A percentile compares a stretch with the other conserved stretches of the same genome.
Conservation (phyloP, 2,329 filamentous ascomycete species). For the Ustulina deusta region DNA sequence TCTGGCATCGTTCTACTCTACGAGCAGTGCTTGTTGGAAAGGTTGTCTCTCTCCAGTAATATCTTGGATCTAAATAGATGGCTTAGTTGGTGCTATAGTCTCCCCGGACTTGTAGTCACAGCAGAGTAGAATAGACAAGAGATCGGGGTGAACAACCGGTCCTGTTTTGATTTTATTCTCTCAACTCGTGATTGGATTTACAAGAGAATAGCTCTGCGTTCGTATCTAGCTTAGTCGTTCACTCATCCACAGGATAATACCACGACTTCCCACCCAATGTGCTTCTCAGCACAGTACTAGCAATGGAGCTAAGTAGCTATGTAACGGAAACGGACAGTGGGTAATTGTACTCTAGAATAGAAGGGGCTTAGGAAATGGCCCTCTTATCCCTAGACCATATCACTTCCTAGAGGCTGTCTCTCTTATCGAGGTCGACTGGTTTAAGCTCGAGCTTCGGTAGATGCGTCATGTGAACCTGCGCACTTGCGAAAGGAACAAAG, state of each 20-base stretch:
- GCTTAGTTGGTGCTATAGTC: too few species aligned
- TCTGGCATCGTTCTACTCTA: too few species aligned
- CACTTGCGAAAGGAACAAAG: conserved; percentile 51
- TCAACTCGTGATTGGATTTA: background rate
- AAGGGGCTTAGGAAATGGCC: background rate
- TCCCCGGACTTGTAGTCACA: background rate
- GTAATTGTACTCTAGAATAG: background rate
- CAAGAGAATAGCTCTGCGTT: background rate
- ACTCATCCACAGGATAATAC: background rate
- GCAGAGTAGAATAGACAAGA: too few species aligned
- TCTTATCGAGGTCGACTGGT: conserved; percentile 39
- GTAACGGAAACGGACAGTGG: background rate
- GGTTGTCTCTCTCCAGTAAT: too few species aligned
- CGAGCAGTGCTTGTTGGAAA: too few species aligned
- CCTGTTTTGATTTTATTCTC: background rate
- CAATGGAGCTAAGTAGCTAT: background rate
- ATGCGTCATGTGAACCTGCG: conserved; percentile 52
- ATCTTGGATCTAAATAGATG: too few species aligned
- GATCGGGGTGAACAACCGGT: background rate
- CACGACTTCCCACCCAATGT: too few species aligned
- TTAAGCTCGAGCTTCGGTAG: conserved; percentile 48
- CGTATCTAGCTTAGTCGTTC: background rate
- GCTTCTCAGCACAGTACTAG: too few species aligned
- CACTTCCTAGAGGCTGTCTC: background rate
- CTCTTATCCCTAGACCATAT: too few species aligned